Evolutionary conservation across 306 rosid species (phyloP), one percentile per base, ranked within the genome.

Genomic region (Quercus gilva): DNA sequence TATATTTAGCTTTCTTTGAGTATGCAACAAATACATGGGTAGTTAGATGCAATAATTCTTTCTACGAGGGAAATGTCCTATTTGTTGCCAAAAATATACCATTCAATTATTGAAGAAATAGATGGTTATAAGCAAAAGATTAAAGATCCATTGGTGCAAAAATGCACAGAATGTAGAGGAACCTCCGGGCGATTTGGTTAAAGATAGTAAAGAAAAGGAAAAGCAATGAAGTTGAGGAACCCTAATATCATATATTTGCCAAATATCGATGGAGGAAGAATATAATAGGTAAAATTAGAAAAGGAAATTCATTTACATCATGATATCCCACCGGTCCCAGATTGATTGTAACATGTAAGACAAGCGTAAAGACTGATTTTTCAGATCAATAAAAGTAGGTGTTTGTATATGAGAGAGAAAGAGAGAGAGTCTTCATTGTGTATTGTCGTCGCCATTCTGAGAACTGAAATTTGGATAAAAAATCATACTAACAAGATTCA

Each of bases 391-490:
- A 14, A 75, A 71, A 81, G 55, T 65, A 31, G 2, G 67, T 37
- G 74, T 61, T 55, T 55, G 69, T 78, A 69, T 45, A 15, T 2
- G 71, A 71, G 18, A 6, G 75, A 20, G 82, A 41, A 71, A 58
- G 64, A 58, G 14, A 58, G 63, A 57, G 60, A 56, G 29, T n/a
- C 4, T 7, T 2, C 11, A 6, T 4, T 6, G 28, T 21, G 63
- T 21, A 29, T 61, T 4, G 49, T 51, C 3, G 51, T 18, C 15
- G 6, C 43, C 7, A 1, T 51, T 18, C 0, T 65, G 71, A 21
- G 14, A 18, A 18, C 26, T 14, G 51, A 45, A 67, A 67, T 65
- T 29, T 18, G 71, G 71, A 65, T 33, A 0, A 4, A 4, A 65
- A 17, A 31, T 65, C 5, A 23, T 65, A 4, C 49, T 33, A 21